Conservation (phyloP, 495 filamentous ascomycete genomes). For the Neurospora cerealis region DNA sequence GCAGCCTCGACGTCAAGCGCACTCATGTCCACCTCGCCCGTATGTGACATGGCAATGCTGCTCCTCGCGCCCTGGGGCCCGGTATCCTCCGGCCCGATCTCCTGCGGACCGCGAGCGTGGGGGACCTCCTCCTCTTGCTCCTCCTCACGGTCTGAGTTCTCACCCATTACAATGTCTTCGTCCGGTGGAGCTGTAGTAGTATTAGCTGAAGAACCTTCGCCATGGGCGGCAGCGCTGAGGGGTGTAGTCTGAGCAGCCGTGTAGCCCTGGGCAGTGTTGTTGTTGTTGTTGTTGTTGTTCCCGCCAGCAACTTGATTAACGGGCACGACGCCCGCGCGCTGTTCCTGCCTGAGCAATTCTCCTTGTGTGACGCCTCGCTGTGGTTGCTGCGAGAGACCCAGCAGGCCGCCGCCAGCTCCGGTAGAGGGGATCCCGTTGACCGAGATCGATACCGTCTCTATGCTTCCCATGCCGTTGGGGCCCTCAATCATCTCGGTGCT, state of each 20-base stretch:
- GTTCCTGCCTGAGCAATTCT: constrained; percentile 68
- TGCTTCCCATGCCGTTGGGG: constrained; percentile 56
- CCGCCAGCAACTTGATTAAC: constrained; percentile 32
- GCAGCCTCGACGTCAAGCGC: constrained; percentile 46
- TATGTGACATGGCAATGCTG: constrained; percentile 14
- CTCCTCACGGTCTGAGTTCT: constrained; percentile 15
- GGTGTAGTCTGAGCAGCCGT: constrained; percentile 3
- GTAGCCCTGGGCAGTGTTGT: constrained; percentile 8
- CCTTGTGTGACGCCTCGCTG: constrained; percentile 58
- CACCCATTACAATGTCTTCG: constrained; percentile 24
- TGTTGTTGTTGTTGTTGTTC: constrained; percentile 10
- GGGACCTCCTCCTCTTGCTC: constrained; percentile 51
- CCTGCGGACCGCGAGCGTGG: constrained; percentile 70
- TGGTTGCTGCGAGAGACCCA: constrained; percentile 1
- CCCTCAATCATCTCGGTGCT: constrained; percentile 62
- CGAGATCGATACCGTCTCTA: constrained; percentile 61
- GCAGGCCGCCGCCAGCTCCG: constrained; percentile 19
- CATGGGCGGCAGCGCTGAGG: constrained; percentile 13
- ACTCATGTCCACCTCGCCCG: constrained; percentile 27
- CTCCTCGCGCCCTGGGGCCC: constrained; percentile 54
- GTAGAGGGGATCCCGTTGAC: constrained; percentile 51
- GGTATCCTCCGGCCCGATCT: constrained; percentile 78
- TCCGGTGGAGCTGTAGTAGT: constrained; percentile 11
- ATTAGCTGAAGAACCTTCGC: constrained; percentile 8
- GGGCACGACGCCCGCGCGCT: constrained; percentile 58